phyloP scores from a whole-genome alignment of 169 alveolate species.

The Cryptosporidium felis region DNA sequence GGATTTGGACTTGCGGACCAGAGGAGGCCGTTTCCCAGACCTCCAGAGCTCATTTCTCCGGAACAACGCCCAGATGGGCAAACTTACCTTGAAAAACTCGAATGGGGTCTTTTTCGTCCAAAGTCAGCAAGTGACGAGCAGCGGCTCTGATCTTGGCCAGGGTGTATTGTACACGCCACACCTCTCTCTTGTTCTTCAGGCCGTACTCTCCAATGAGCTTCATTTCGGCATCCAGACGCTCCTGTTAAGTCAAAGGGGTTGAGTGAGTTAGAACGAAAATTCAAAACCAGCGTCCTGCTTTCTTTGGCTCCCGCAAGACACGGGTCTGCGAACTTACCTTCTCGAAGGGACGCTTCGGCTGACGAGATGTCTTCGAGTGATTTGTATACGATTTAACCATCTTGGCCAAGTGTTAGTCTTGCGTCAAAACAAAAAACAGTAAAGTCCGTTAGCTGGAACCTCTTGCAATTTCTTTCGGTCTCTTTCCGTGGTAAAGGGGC shows the following conservation, averaged over 20 bases:
- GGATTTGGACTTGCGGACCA: too few relatives aligned
- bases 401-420: constrained; percentile 33
- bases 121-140: constrained; percentile 98
- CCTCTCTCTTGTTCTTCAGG: constrained; percentile 98
- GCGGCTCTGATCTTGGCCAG: constrained; percentile 99
- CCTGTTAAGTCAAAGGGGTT: constrained; percentile 76
- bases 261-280: background rate
- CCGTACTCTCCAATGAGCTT: constrained; percentile 99
- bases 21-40: too few relatives aligned
- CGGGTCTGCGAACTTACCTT: constrained; percentile 81
- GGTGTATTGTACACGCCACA: constrained; percentile 97
- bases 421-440: background rate
- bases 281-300: background rate
- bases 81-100: constrained; percentile 93
- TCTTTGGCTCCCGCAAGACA: constrained; percentile 76
- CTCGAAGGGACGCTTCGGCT: constrained; percentile 96
- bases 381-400: constrained; percentile 88
- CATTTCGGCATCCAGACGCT: constrained; percentile 93
- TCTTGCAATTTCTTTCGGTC: too few relatives aligned
- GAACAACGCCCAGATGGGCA: background rate
- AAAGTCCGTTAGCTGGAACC: too few relatives aligned
- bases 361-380: constrained; percentile 88
- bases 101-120: constrained; percentile 94
- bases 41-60: too few relatives aligned
- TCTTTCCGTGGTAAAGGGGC: too few relatives aligned